These are phyloP conservation scores for Penicillium herquei DNA, from an alignment of 495 filamentous ascomycete species.

Conservation along the genomic window DNA sequence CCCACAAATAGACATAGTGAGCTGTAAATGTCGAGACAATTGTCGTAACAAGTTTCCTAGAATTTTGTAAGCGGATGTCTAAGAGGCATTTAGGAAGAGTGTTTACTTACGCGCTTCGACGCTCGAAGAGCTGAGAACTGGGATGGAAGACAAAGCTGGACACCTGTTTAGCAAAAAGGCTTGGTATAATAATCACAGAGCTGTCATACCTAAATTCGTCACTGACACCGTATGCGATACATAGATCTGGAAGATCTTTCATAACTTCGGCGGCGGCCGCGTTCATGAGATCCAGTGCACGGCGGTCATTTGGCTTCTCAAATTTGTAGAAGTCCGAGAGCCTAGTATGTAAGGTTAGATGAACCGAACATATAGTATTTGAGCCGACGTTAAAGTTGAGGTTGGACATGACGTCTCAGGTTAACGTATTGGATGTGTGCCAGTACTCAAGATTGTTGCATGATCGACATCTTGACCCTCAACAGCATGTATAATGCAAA, in stretches of 20 bases:
- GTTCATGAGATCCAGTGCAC: slow-evolving; percentile 92
- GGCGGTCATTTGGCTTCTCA: slow-evolving; percentile 85
- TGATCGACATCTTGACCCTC: not conserved
- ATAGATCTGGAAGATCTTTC: slow-evolving; percentile 79
- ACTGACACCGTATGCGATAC: slow-evolving; percentile 86
- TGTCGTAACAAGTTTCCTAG: slow-evolving; percentile 84
- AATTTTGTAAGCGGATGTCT: not conserved
- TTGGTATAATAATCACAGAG: not conserved
- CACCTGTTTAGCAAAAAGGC: not conserved
- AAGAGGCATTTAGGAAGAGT: not conserved
- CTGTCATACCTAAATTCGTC: slow-evolving; percentile 79
- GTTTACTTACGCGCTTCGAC: slow-evolving; percentile 68
- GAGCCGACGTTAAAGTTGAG: too few relatives aligned
- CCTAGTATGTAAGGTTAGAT: slow-evolving; percentile 33
- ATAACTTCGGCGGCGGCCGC: slow-evolving; percentile 79
- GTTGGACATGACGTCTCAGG: not conserved
- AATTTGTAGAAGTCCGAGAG: slow-evolving; percentile 81
- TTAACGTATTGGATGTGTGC: not conserved
- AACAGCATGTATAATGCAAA: too few relatives aligned
- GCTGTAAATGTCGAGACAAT: slow-evolving; percentile 92
- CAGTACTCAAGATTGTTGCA: not conserved
- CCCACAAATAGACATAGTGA: slow-evolving; percentile 82
- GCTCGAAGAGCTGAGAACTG: slow-evolving; percentile 75
- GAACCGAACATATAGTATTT: too few relatives aligned
- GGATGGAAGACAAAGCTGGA: slow-evolving; percentile 90